Evolutionary conservation across 352 stramenopile species (phyloP).

Genomic region (Pythium pyrilobum): DNA sequence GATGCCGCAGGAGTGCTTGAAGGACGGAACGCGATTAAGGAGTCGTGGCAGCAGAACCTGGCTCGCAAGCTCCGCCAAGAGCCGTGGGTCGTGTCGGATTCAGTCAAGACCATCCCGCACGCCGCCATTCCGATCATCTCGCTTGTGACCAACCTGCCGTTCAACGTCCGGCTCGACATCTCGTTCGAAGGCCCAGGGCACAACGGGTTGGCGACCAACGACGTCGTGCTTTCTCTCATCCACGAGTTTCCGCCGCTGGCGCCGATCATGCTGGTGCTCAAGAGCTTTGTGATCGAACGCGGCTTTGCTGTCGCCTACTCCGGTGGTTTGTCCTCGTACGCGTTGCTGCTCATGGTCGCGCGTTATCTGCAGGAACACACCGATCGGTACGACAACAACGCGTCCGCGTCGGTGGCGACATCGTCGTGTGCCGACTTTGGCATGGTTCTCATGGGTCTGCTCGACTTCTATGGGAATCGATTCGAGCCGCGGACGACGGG

Average conservation of each 20-base stretch:
- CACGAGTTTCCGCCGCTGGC: conserved; percentile 93
- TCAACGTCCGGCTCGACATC: conserved; percentile 91
- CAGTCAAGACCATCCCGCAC: conserved; percentile 96
- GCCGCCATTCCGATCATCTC: conserved; percentile 97
- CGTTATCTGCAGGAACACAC: conserved; percentile 90
- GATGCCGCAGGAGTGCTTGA: conserved; percentile 94
- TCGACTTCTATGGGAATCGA: conserved; percentile 97
- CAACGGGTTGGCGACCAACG: conserved; percentile 94
- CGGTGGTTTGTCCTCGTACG: conserved; percentile 95
- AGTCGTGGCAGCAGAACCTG: conserved; percentile 97
- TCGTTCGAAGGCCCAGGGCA: conserved; percentile 96
- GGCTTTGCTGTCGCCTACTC: conserved; percentile 94
- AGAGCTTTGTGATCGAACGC: conserved; percentile 91
- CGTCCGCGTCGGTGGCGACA: neutral
- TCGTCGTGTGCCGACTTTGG: conserved; percentile 88
- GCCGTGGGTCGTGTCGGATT: conserved; percentile 88
- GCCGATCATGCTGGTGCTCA: conserved; percentile 96
- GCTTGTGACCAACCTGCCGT: conserved; percentile 75
- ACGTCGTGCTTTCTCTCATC: conserved; percentile 89
- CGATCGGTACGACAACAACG: conserved; percentile 40
- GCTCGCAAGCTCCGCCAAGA: conserved; percentile 93
- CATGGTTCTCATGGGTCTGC: conserved; percentile 94
- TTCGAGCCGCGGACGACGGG: conserved; percentile 89
- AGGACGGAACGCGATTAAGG: conserved; percentile 97
- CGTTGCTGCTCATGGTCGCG: conserved; percentile 93